Conservation (phyloP, 306 rosid species). For the Hippophae tibetana region DNA sequence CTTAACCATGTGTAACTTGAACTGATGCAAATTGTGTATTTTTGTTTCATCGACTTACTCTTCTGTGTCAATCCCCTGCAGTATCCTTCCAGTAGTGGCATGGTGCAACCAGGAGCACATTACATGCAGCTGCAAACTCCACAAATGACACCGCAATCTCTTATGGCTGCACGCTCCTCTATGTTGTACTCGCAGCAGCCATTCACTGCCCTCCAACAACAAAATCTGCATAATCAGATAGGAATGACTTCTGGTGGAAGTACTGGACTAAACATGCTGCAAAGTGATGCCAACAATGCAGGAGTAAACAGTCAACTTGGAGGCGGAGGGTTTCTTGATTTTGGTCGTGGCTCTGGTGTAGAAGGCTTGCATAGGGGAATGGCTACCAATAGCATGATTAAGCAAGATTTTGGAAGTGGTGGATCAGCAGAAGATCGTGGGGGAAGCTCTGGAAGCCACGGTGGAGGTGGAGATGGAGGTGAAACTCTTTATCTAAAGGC, state of each 20-base stretch:
- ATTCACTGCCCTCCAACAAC: conserved; percentile 68
- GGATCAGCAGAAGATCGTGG: conserved; percentile 62
- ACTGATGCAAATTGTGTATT: background rate
- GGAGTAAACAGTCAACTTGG: conserved; percentile 52
- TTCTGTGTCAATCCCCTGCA: conserved; percentile 15
- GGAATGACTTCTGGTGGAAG: conserved; percentile 57
- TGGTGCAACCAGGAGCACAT: conserved; percentile 78
- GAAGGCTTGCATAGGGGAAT: conserved; percentile 64
- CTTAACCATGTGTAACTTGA: background rate
- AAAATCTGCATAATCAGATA: conserved; percentile 67
- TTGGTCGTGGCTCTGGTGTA: conserved; percentile 41
- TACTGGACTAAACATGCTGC: conserved; percentile 71
- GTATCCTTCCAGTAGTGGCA: conserved; percentile 66
- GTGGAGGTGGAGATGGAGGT: conserved; percentile 61
- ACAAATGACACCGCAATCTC: conserved; percentile 77
- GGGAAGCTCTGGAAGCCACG: conserved; percentile 52
- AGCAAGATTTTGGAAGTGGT: conserved; percentile 61
- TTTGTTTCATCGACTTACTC: background rate
- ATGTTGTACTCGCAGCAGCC: conserved; percentile 80
- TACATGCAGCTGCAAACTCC: conserved; percentile 84
- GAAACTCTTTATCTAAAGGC: conserved; percentile 73
- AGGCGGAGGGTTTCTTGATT: conserved; percentile 61
- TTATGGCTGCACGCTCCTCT: conserved; percentile 88
- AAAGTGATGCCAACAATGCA: conserved; percentile 40
- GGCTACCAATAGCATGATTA: conserved; percentile 38